Percentiles rank a stretch among this genome's conserved stretches.
Conservation (phyloP, 139 green algal species). For the Nannochloris sp. region DNA sequence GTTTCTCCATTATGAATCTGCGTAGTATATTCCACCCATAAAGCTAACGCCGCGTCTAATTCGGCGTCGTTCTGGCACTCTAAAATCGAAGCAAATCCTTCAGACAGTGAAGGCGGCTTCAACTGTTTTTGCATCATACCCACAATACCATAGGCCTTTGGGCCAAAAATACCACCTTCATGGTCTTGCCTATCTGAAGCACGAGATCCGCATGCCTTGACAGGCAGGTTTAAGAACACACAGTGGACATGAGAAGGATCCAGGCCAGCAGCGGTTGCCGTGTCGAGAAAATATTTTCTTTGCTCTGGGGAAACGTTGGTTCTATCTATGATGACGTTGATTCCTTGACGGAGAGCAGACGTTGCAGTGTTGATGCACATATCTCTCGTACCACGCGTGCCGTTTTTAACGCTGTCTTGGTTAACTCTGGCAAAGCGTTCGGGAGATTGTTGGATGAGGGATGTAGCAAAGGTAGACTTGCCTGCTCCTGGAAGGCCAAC, state of each 20-base stretch:
- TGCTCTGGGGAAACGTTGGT: slow-evolving; percentile 53
- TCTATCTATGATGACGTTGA: slow-evolving; percentile 55
- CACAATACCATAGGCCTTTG: slow-evolving; percentile 17
- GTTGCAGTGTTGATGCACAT: slow-evolving; percentile 47
- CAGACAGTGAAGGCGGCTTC: slow-evolving; percentile 11
- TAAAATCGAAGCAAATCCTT: slow-evolving; percentile 51
- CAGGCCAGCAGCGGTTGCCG: slow-evolving; percentile 17
- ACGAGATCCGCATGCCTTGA: slow-evolving; percentile 31
- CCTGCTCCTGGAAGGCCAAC: slow-evolving; percentile 34
- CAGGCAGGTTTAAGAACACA: slow-evolving; percentile 41
- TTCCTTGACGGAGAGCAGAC: slow-evolving; percentile 24
- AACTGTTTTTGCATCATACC: slow-evolving; percentile 15
- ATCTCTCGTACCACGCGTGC: slow-evolving; percentile 44
- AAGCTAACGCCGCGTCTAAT: slow-evolving; percentile 26
- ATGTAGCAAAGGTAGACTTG: slow-evolving; percentile 58
- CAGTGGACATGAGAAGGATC: slow-evolving; percentile 24
- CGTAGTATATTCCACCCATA: slow-evolving; percentile 19
- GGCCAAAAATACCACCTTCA: slow-evolving; percentile 50
- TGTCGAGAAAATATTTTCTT: slow-evolving; percentile 46
- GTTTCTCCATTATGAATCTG: not conserved
- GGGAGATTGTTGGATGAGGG: slow-evolving; percentile 12
- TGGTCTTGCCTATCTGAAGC: slow-evolving; percentile 33
- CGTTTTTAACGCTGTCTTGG: slow-evolving; percentile 47
- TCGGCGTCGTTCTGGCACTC: slow-evolving; percentile 25
- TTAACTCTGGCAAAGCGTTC: slow-evolving; percentile 34